Percentiles rank a stretch among this genome's conserved stretches.
Conservation (phyloP, 1,139 yeast species). For the Hyphopichia pseudoburtonii region DNA sequence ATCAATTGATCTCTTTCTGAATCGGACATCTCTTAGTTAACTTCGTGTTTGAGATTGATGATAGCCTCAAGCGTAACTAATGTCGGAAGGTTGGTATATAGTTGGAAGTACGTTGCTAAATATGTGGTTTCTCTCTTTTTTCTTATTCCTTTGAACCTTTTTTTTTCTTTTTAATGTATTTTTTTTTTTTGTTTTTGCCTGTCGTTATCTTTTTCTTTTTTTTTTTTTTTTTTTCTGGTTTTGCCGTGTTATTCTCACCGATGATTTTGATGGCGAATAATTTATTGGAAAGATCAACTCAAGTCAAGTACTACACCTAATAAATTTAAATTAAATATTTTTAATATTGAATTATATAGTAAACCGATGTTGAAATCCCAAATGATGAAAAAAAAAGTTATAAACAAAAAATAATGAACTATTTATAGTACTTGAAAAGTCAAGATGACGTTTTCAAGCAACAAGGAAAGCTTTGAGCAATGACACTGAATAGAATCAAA, state of each 20-base stretch:
- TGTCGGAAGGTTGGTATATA: too few relatives aligned
- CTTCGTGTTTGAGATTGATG: too few relatives aligned
- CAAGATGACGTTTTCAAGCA: slow-evolving; percentile 42
- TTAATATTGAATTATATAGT: slow-evolving; percentile 8
- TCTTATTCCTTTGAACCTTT: too few relatives aligned
- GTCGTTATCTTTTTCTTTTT: too few relatives aligned
- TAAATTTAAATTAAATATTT: background rate
- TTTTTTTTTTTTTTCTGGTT: background rate
- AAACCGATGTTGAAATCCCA: slow-evolving; percentile 56
- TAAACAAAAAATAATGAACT: slow-evolving; percentile 1
- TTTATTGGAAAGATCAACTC: too few relatives aligned
- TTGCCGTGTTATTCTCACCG: background rate
- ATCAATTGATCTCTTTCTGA: slow-evolving; percentile 27
- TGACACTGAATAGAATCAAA: slow-evolving; percentile 1
- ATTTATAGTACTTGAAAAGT: too few relatives aligned
- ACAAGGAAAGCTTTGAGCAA: slow-evolving; percentile 17
- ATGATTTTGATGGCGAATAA: slow-evolving; percentile 3
- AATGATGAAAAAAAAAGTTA: slow-evolving; percentile 5
- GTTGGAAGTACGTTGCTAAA: too few relatives aligned
- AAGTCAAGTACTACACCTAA: too few relatives aligned
- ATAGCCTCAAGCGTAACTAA: too few relatives aligned
- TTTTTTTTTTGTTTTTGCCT: too few relatives aligned
- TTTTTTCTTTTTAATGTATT: too few relatives aligned
- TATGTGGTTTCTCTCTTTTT: too few relatives aligned
- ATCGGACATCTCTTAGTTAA: slow-evolving; percentile 21